Conservation (phyloP, 2,329 filamentous ascomycete genomes). For the Xylaria sp. region DNA sequence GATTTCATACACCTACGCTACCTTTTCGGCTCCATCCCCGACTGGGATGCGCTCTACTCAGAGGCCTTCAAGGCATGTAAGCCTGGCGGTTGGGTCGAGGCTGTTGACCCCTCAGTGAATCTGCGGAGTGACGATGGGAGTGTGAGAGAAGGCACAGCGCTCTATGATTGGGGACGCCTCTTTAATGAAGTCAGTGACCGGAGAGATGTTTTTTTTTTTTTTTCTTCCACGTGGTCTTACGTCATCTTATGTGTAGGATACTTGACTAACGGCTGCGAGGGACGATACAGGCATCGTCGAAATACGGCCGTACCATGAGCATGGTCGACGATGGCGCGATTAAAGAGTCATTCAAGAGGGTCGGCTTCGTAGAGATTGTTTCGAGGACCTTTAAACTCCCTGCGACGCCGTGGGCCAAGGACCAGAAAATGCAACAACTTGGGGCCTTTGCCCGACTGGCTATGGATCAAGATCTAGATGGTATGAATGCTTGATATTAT, state of each 20-base stretch:
- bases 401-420: constrained; percentile 48
- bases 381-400: constrained; percentile 62
- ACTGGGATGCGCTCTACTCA: constrained; percentile 63
- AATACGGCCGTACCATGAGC: constrained; percentile 58
- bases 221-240: neutral
- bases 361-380: constrained; percentile 68
- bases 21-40: constrained; percentile 63
- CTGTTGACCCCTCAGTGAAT: constrained; percentile 37
- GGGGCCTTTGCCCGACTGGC: constrained; percentile 47
- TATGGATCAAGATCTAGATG: constrained; percentile 48
- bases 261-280: neutral
- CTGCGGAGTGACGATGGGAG: constrained; percentile 41
- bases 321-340: constrained; percentile 65
- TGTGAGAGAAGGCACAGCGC: constrained; percentile 34
- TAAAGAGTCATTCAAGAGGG: constrained; percentile 62
- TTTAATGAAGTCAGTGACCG: constrained; percentile 56
- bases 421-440: constrained; percentile 46
- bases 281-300: constrained; percentile 37
- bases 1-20: constrained; percentile 69
- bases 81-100: constrained; percentile 55
- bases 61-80: constrained; percentile 62
- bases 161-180: constrained; percentile 45
- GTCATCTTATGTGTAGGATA: neutral
- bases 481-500: constrained; percentile 28
- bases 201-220: no score